A percentile compares a stretch with the other conserved stretches of the same genome.
phyloP scores from a whole-genome alignment of 2,329 filamentous ascomycete species.

The Esteya vermicola region DNA sequence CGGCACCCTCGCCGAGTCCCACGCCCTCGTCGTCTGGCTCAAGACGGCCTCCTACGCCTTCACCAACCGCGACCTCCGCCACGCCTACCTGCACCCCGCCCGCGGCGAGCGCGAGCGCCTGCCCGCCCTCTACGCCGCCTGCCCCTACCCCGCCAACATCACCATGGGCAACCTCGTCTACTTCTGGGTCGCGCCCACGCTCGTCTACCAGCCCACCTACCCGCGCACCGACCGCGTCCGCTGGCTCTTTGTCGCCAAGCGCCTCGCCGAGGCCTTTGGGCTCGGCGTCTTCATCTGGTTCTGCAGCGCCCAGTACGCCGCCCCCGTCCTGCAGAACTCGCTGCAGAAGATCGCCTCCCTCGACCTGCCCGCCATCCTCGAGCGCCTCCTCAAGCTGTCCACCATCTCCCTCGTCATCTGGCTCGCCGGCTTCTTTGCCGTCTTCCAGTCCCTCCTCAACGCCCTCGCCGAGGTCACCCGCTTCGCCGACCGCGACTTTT shows the following conservation, averaged over 20 bases:
- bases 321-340: constrained; percentile 78
- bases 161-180: constrained; percentile 78
- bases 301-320: constrained; percentile 83
- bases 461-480: constrained; percentile 77
- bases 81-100: constrained; percentile 70
- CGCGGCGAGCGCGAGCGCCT: constrained; percentile 52
- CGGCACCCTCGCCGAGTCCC: constrained; percentile 77
- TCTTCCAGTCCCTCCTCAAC: constrained; percentile 90
- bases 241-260: constrained; percentile 78
- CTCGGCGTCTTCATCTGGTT: constrained; percentile 91
- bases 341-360: constrained; percentile 73
- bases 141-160: constrained; percentile 84
- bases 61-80: constrained; percentile 87
- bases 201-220: constrained; percentile 95
- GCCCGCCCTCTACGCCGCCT: constrained; percentile 67
- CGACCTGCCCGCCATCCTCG: constrained; percentile 67
- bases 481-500: constrained; percentile 90
- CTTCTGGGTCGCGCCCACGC: constrained; percentile 95
- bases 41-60: constrained; percentile 94
- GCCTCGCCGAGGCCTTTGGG: constrained; percentile 61
- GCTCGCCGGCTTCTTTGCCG: constrained; percentile 92
- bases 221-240: constrained; percentile 69
- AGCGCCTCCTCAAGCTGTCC: constrained; percentile 85
- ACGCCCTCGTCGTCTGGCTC: constrained; percentile 90
- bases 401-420: constrained; percentile 94